These are phyloP conservation scores for Begonia loranthoides DNA, from an alignment of 306 rosid species.

Conservation along the genomic window DNA sequence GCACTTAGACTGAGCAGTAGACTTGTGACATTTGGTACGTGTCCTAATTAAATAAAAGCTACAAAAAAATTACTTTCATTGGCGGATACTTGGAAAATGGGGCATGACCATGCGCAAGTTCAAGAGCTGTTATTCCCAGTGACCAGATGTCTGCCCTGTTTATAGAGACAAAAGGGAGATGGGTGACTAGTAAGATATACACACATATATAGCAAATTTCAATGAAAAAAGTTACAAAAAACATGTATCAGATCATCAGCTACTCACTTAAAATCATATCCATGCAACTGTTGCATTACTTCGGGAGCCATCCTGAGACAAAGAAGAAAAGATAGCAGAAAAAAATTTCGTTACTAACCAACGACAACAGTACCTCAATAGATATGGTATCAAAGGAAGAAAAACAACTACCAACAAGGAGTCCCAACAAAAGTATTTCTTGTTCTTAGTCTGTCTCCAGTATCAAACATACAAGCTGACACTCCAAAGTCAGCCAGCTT, in stretches of 20 bases:
- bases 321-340: constrained; percentile 9
- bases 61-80: constrained; percentile 62
- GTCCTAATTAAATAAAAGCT: not conserved
- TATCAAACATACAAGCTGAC: constrained; percentile 85
- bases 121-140: constrained; percentile 97
- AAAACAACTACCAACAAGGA: constrained; percentile 76
- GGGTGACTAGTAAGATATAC: not conserved
- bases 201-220: no score
- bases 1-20: constrained; percentile 10
- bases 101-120: constrained; percentile 99
- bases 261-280: constrained; percentile 93
- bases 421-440: constrained; percentile 98
- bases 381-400: constrained; percentile 8
- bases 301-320: constrained; percentile 96
- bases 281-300: constrained; percentile 97
- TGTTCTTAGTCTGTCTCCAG: constrained; percentile 88
- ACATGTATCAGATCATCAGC: constrained; percentile 11
- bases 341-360: not conserved
- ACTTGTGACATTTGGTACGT: constrained; percentile 2
- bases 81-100: constrained; percentile 98
- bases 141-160: constrained; percentile 99
- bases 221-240: not conserved
- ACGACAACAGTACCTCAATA: not conserved
- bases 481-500: constrained; percentile 97
- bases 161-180: constrained; percentile 10